Evolutionary conservation across 371 early-diverging fungal species (phyloP).

Genomic region (Dipsacomyces acuminosporus): DNA sequence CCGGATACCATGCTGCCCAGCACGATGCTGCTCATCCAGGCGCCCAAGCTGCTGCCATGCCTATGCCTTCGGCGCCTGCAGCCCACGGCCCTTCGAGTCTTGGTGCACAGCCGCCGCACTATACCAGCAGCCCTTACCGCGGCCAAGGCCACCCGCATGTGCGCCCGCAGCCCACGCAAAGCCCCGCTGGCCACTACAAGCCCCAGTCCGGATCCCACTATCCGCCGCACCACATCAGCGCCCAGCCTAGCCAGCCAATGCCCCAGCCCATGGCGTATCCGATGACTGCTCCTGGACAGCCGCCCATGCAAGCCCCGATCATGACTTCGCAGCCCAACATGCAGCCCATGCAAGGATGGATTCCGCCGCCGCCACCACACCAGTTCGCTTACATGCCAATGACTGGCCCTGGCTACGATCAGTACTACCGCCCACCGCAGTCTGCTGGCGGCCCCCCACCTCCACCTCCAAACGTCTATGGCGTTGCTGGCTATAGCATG

Average conservation of each 20-base stretch:
- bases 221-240: conserved; percentile 33
- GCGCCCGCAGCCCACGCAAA: conserved; percentile 36
- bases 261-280: conserved; percentile 41
- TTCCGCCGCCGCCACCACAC: conserved; percentile 25
- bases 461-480: conserved; percentile 36
- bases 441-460: conserved; percentile 18
- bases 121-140: conserved; percentile 31
- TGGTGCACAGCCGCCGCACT: conserved; percentile 23
- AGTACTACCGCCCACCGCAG: conserved; percentile 35
- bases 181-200: conserved; percentile 31
- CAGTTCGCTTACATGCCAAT: conserved; percentile 42
- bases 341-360: conserved; percentile 44
- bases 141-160: conserved; percentile 32
- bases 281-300: conserved; percentile 32
- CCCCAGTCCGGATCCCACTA: conserved; percentile 36
- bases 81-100: conserved; percentile 7
- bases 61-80: conserved; percentile 17
- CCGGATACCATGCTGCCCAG: neutral
- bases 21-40: conserved; percentile 4
- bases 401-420: conserved; percentile 33
- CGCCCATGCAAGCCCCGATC: conserved; percentile 36
- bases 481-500: conserved; percentile 36
- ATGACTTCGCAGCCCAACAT: conserved; percentile 42
- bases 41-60: conserved; percentile 11
- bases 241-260: conserved; percentile 32